Conservation (phyloP, 768 basidiomycete genomes). For the Arthromyces matolae region DNA sequence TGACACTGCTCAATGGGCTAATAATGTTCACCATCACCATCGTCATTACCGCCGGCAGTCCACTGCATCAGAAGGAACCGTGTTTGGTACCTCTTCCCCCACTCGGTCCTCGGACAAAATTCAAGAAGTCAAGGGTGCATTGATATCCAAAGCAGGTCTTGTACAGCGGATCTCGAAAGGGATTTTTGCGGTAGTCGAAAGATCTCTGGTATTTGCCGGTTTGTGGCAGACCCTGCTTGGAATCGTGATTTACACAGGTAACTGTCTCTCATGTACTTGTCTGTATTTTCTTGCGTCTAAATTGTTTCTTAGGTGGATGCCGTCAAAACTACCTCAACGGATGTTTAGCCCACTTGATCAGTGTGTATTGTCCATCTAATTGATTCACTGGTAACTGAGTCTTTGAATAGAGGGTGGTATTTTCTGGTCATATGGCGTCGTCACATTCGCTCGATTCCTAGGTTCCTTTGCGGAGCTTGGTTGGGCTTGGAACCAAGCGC, state of each 20-base stretch:
- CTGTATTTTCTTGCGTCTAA: neutral
- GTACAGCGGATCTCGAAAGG: slow-evolving; percentile 41
- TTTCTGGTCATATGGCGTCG: slow-evolving; percentile 88
- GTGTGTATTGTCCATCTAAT: slow-evolving; percentile 39
- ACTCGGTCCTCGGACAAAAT: slow-evolving; percentile 57
- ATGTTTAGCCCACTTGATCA: slow-evolving; percentile 89
- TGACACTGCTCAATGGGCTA: slow-evolving; percentile 53
- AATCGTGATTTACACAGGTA: slow-evolving; percentile 74
- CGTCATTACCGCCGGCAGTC: slow-evolving; percentile 43
- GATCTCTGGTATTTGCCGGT: slow-evolving; percentile 66
- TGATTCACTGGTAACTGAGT: slow-evolving; percentile 10
- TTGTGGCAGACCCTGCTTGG: slow-evolving; percentile 66
- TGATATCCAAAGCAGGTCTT: slow-evolving; percentile 20
- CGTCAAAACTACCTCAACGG: slow-evolving; percentile 74
- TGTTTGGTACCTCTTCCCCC: slow-evolving; percentile 47
- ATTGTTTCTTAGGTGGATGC: slow-evolving; percentile 61
- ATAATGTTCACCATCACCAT: slow-evolving; percentile 38
- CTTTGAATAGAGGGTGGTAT: slow-evolving; percentile 77
- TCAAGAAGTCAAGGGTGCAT: slow-evolving; percentile 33
- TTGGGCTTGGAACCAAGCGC: slow-evolving; percentile 92
- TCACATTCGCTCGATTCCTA: slow-evolving; percentile 91
- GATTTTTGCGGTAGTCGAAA: slow-evolving; percentile 54
- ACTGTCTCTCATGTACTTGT: slow-evolving; percentile 5
- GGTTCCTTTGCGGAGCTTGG: slow-evolving; percentile 83
- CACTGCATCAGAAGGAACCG: slow-evolving; percentile 47